These are phyloP conservation scores for Kwoniella shivajii DNA, from an alignment of 1,284 basidiomycete species.

Conservation along the genomic window DNA sequence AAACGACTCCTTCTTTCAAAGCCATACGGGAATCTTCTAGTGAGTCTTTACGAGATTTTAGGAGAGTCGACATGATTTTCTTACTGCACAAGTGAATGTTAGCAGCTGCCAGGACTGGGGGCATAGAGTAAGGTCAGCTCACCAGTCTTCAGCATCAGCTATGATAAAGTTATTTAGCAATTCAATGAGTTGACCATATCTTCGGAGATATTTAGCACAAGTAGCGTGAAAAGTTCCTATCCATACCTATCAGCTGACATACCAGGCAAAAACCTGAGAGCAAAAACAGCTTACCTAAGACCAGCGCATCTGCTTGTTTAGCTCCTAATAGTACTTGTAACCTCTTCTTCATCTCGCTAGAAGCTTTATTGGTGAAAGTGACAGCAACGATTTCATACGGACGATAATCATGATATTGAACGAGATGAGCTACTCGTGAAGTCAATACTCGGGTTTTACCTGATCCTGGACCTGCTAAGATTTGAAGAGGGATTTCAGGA, in stretches of 20 bases:
- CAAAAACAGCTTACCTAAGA: constrained; percentile 56
- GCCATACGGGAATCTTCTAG: constrained; percentile 59
- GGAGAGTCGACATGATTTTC: constrained; percentile 66
- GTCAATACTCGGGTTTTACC: constrained; percentile 74
- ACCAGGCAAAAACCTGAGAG: neutral
- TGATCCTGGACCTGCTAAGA: constrained; percentile 81
- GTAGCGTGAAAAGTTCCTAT: constrained; percentile 81
- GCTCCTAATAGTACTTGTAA: constrained; percentile 72
- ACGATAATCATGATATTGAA: constrained; percentile 62
- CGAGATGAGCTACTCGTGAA: constrained; percentile 73
- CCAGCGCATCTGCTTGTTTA: constrained; percentile 62
- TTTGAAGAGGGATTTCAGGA: constrained; percentile 69
- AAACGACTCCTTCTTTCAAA: constrained; percentile 64
- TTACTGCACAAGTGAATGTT: constrained; percentile 58
- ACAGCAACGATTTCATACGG: constrained; percentile 74
- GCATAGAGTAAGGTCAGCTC: constrained; percentile 25
- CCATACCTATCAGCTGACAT: neutral
- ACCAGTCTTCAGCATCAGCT: constrained; percentile 82
- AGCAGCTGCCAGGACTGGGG: neutral
- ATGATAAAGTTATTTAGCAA: constrained; percentile 78
- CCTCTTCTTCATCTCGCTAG: constrained; percentile 81
- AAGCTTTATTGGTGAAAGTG: constrained; percentile 87
- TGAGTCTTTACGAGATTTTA: constrained; percentile 63
- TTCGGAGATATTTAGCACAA: constrained; percentile 70
- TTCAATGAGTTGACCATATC: constrained; percentile 64